These are phyloP conservation scores for Plectosphaerella sp. DNA, from an alignment of 2,329 filamentous ascomycete genomes.

Conservation along the genomic window DNA sequence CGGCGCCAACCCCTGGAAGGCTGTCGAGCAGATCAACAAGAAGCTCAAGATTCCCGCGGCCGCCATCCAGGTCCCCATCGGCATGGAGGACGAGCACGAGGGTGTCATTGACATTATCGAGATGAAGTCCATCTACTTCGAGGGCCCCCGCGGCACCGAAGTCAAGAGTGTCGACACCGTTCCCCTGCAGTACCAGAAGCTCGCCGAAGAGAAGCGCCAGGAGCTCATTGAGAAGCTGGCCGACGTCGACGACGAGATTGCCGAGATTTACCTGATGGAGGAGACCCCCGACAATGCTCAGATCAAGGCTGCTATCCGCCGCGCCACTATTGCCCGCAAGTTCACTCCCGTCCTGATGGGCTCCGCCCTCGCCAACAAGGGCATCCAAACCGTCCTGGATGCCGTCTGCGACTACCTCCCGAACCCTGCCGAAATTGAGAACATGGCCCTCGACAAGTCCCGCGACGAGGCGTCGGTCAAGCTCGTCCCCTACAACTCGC, in stretches of 20 bases:
- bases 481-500: conserved; percentile 85
- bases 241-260: conserved; percentile 97
- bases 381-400: conserved; percentile 93
- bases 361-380: conserved; percentile 90
- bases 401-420: conserved; percentile 94
- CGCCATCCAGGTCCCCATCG: conserved; percentile 91
- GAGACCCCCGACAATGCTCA: conserved; percentile 71
- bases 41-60: conserved; percentile 93
- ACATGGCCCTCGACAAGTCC: conserved; percentile 80
- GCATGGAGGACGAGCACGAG: conserved; percentile 83
- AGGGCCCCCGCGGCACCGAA: conserved; percentile 74
- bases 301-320: conserved; percentile 87
- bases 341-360: conserved; percentile 97
- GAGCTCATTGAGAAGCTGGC: conserved; percentile 91
- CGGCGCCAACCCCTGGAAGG: conserved; percentile 97
- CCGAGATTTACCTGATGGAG: conserved; percentile 90
- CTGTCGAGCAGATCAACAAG: conserved; percentile 93
- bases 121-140: conserved; percentile 92
- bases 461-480: conserved; percentile 76
- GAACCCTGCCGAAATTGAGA: conserved; percentile 84
- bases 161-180: conserved; percentile 76
- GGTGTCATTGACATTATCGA: conserved; percentile 89
- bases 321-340: conserved; percentile 82
- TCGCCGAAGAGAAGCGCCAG: conserved; percentile 77
- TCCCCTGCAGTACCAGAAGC: conserved; percentile 69